Base-by-base conservation (phyloP, 2,329 filamentous ascomycete genomes). In the Fusarium concolor region DNA sequence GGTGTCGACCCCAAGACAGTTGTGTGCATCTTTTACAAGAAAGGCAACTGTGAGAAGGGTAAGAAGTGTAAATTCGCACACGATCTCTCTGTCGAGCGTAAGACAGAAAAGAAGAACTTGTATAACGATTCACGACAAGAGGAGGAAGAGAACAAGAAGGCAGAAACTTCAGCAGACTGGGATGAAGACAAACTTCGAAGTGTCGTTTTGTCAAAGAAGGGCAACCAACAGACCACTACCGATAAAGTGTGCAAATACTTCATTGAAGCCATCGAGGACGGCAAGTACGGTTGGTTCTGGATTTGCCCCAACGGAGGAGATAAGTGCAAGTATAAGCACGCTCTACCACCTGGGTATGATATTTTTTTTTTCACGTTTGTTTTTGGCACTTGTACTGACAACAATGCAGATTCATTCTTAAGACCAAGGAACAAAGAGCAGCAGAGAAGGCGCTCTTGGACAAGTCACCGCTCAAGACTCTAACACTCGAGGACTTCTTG, bases 281-380 rank as follows among this genome's bases (percentile, higher is more conserved):
- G 94, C 75, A 99, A 98, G 81, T 99, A 99, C 76, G 96, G 96
- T 67, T 99, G 96, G 96, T 98, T 99, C 82, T 99, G 96, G 96
- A 86, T 89, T 62, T 99, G 96, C 86, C 96, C 96, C 45, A 98
- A 98, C 76, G 94, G 94, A 70, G 95, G 92, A 68, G 92, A 99
- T 78, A 93, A 97, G 81, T 99, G 96, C 91, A 98, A 96, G 91
- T 99, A 99, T 79, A 94, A 92, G 82, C 96, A 99, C 80, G 94
- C 92, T 75, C 86, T 99, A 74, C 96, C 96, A 73, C 92, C 94
- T 76, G 96, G 96, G 92, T 96, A 88, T 76, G 92, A 88, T 53
- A 14, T 15, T 62, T 20, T 22, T 38, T 20, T 26, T 38, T 20
- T 62, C 35, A 29, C 15, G 17, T 31, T n/a, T 18, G 41, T 31